Conservation (phyloP, 768 basidiomycete genomes). For the Mycena pura region DNA sequence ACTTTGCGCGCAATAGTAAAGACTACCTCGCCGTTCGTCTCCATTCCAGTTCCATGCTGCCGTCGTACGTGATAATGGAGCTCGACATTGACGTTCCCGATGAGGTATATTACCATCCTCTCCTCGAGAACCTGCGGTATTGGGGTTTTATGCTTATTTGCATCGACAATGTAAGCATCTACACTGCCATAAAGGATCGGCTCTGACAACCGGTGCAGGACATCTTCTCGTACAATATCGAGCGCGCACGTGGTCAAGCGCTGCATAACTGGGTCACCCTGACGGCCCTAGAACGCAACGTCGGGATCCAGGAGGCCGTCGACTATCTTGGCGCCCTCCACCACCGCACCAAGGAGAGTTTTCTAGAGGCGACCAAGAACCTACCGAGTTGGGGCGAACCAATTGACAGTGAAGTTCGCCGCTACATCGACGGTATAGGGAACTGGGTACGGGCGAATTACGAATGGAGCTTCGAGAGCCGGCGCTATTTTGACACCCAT, state of each 20-base stretch:
- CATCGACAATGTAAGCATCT: neutral
- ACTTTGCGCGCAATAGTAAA: constrained; percentile 32
- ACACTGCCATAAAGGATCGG: no score
- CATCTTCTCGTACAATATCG: constrained; percentile 42
- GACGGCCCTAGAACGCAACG: constrained; percentile 36
- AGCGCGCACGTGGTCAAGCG: constrained; percentile 41
- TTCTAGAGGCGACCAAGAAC: constrained; percentile 34
- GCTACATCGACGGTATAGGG: constrained; percentile 50
- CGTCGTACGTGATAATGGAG: constrained; percentile 37
- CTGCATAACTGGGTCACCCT: constrained; percentile 42
- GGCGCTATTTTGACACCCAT: constrained; percentile 44
- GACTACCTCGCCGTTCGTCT: constrained; percentile 42
- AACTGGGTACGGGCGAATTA: constrained; percentile 54
- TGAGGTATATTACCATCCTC: constrained; percentile 39
- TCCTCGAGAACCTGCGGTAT: constrained; percentile 12
- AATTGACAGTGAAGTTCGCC: constrained; percentile 45
- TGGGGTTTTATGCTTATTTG: neutral
- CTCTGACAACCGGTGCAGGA: constrained; percentile 34
- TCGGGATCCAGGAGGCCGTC: constrained; percentile 37
- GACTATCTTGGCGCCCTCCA: constrained; percentile 35
- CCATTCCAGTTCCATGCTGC: constrained; percentile 36
- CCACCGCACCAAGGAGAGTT: constrained; percentile 37
- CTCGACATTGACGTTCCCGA: constrained; percentile 41
- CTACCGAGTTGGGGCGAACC: constrained; percentile 50
- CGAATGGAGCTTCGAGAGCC: constrained; percentile 56